Conservation (phyloP, 257 asterid genomes). For the Scutellaria baicalensis region DNA sequence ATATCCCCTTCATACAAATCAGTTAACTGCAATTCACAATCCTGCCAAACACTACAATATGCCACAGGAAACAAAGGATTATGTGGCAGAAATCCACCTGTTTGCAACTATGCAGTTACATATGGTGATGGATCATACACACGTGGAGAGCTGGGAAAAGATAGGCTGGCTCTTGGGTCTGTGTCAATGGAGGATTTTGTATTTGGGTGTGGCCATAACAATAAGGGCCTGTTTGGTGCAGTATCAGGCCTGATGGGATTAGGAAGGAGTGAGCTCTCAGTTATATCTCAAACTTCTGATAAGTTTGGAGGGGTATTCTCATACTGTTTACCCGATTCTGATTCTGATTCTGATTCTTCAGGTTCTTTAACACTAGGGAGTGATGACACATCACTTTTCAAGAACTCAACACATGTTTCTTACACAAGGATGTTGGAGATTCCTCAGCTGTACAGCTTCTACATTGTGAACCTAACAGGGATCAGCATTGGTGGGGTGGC, state of each 20-base stretch:
- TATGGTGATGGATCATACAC: conserved; percentile 91
- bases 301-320: conserved; percentile 70
- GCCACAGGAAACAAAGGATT: conserved; percentile 52
- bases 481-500: conserved; percentile 52
- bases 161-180: conserved; percentile 44
- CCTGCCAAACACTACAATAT: conserved; percentile 49
- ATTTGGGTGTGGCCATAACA: conserved; percentile 73
- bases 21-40: conserved; percentile 48
- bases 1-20: conserved; percentile 50
- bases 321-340: conserved; percentile 68
- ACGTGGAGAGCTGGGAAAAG: conserved; percentile 60
- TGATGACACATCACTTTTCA: conserved; percentile 34
- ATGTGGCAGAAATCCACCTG: conserved; percentile 32
- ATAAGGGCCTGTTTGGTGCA: conserved; percentile 70
- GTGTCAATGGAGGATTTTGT: conserved; percentile 36
- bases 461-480: conserved; percentile 64
- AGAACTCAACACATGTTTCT: conserved; percentile 50
- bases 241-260: conserved; percentile 86
- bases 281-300: conserved; percentile 54
- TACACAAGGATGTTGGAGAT: conserved; percentile 52
- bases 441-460: conserved; percentile 55
- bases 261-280: conserved; percentile 71
- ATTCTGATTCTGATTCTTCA: conserved; percentile 34
- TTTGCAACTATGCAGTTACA: conserved; percentile 53
- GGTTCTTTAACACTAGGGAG: conserved; percentile 62